Conservation (phyloP, 192 early-diverging fungal genomes). For the Umbelopsis isabellina region DNA sequence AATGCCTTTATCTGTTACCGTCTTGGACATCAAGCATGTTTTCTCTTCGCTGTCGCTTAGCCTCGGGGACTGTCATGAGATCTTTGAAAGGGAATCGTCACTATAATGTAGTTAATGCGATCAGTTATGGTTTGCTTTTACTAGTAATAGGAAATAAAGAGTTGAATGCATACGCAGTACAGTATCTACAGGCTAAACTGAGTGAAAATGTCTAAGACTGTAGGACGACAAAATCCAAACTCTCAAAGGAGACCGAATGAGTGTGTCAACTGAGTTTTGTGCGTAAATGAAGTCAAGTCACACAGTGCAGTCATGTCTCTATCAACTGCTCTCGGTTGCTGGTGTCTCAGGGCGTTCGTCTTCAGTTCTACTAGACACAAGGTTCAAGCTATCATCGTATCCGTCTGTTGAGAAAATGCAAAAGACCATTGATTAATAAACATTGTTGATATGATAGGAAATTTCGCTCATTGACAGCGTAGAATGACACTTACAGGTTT, state of each 20-base stretch:
- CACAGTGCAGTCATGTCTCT: too few relatives aligned
- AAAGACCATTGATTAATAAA: background rate
- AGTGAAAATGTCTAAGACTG: background rate
- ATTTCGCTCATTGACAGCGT: too few relatives aligned
- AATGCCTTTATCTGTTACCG: background rate
- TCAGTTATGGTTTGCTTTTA: background rate
- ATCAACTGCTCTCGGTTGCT: background rate
- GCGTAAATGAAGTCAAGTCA: too few relatives aligned
- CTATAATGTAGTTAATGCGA: background rate
- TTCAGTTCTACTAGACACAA: slow-evolving; percentile 47
- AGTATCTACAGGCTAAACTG: slow-evolving; percentile 23
- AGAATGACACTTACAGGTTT: slow-evolving; percentile 47
- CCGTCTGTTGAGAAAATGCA: slow-evolving; percentile 40
- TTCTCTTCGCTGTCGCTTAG: slow-evolving; percentile 24
- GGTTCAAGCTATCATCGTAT: slow-evolving; percentile 53
- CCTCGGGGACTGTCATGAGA: slow-evolving; percentile 23
- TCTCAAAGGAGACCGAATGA: too few relatives aligned
- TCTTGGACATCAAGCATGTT: slow-evolving; percentile 16
- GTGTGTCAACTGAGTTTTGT: too few relatives aligned
- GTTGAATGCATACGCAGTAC: slow-evolving; percentile 12
- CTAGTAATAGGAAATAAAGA: background rate
- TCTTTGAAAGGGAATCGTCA: slow-evolving; percentile 12
- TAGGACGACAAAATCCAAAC: slow-evolving; percentile 7
- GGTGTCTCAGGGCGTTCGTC: slow-evolving; percentile 25
- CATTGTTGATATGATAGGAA: too few relatives aligned